Conservation (phyloP, 1,139 yeast genomes). For the Pichia sp. region DNA sequence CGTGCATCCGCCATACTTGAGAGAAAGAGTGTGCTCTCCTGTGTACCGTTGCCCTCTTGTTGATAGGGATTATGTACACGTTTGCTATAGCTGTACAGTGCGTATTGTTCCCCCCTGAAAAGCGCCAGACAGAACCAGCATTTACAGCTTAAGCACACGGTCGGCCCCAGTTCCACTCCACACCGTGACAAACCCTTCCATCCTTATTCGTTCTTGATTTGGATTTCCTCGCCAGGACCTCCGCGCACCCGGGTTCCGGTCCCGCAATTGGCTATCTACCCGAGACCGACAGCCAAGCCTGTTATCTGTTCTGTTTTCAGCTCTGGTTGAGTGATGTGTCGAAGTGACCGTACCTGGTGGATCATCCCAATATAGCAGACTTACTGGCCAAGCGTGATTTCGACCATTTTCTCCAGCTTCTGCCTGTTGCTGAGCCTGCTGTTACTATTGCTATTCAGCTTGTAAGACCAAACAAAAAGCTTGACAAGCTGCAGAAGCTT, state of each 20-base stretch:
- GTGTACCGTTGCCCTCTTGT: not conserved
- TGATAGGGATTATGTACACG: not conserved
- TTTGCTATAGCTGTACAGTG: too few species aligned
- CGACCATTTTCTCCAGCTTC: constrained; percentile 4
- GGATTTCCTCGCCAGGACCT: not conserved
- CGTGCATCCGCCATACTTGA: constrained; percentile 1
- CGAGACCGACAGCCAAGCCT: not conserved
- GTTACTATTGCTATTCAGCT: not conserved
- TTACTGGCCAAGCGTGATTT: not conserved
- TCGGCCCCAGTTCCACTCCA: not conserved
- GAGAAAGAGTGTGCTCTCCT: not conserved
- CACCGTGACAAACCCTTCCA: not conserved
- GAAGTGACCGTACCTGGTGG: too few species aligned
- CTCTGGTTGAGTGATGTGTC: not conserved
- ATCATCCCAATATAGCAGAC: too few species aligned
- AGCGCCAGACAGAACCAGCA: not conserved
- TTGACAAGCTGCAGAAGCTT: constrained; percentile 53
- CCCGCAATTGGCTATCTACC: constrained; percentile 2
- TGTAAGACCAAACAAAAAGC: constrained; percentile 49
- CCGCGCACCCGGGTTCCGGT: constrained; percentile 7
- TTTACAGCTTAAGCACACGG: not conserved
- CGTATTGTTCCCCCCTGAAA: not conserved
- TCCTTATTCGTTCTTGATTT: not conserved
- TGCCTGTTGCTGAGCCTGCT: not conserved
- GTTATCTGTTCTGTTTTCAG: not conserved